A percentile compares a stretch with the other conserved stretches of the same genome.
phyloP scores from a whole-genome alignment of 108 stramenopile genomes.

The Cyclotella choctawhatcheeana region DNA sequence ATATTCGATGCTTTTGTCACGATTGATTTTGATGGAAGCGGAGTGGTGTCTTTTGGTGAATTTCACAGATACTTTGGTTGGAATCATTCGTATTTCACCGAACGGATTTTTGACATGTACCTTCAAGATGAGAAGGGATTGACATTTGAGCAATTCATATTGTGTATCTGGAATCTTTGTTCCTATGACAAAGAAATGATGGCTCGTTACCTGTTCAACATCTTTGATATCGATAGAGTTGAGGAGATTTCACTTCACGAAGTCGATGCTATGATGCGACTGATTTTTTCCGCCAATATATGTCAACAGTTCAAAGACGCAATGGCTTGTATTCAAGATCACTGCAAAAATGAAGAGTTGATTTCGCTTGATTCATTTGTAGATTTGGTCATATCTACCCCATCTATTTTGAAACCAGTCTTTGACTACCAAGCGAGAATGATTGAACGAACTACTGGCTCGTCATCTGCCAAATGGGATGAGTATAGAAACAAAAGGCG shows the following conservation, averaged over 20 bases:
- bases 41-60: background rate
- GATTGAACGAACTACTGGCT: slow-evolving; percentile 14
- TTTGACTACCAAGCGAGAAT: slow-evolving; percentile 49
- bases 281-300: slow-evolving; percentile 33
- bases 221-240: slow-evolving; percentile 58
- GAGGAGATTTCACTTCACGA: slow-evolving; percentile 47
- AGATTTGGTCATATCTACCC: slow-evolving; percentile 19
- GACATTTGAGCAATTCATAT: slow-evolving; percentile 17
- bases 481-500: slow-evolving; percentile 6
- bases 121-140: background rate
- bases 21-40: slow-evolving; percentile 18
- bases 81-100: slow-evolving; percentile 15
- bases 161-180: slow-evolving; percentile 60
- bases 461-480: too few species aligned
- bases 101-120: slow-evolving; percentile 21
- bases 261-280: slow-evolving; percentile 53
- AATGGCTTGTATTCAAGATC: slow-evolving; percentile 23
- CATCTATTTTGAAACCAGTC: slow-evolving; percentile 46
- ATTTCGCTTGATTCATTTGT: slow-evolving; percentile 38
- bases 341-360: slow-evolving; percentile 2
- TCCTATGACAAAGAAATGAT: slow-evolving; percentile 55
- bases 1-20: slow-evolving; percentile 30
- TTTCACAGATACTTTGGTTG: slow-evolving; percentile 25
- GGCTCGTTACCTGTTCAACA: slow-evolving; percentile 55
- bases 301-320: background rate